Evolutionary conservation across 495 filamentous ascomycete species (phyloP), one percentile per base, ranked within the genome.

Genomic region (Bacidia rubella): DNA sequence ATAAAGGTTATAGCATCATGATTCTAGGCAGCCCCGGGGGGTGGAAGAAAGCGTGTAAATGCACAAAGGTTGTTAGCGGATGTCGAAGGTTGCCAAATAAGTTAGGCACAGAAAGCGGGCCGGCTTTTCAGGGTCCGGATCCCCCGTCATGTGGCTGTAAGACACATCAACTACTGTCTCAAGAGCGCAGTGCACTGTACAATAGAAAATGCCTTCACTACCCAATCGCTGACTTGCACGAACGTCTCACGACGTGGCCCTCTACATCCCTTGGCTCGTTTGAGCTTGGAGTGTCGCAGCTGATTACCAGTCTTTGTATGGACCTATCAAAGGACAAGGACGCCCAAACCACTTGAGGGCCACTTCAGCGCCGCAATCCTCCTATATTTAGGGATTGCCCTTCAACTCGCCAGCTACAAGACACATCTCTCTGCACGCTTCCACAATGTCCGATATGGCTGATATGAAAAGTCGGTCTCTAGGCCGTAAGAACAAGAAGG

Each of bases 401-500:
- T 50, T 38, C 17, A 17, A n/a, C 4, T 7, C 47, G 19, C 19
- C 29, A 7, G 9, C 2, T 20, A 19, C 26, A 21, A 26, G 17
- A 20, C 47, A 38, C 24, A 38, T 0, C 47, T n/a, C n/a, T n/a
- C n/a, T n/a, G 19, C 10, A 24, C n/a, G 17, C 47, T 38, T 29
- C 47, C 26, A 49, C 17, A 24, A 50, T 50, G 47, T 21, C 47
- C 12, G 47, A 50, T 70, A 95, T 94, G 88, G 74, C 84, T 57
- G 90, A 93, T 67, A 93, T 96, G 64, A 83, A 90, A 62, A 79
- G 83, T 62, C 83, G 86, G 70, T 89, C 93, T 47, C 78, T 98
- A 76, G 95, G 94, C 79, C 83, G 90, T 70, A 95, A 96, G 77
- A 98, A 96, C 65, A 79, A 90, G 66, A 97, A 95, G 67, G 92